Evolutionary conservation across 2,329 filamentous ascomycete species (phyloP).

Genomic region (Curvularia eragrostidis): DNA sequence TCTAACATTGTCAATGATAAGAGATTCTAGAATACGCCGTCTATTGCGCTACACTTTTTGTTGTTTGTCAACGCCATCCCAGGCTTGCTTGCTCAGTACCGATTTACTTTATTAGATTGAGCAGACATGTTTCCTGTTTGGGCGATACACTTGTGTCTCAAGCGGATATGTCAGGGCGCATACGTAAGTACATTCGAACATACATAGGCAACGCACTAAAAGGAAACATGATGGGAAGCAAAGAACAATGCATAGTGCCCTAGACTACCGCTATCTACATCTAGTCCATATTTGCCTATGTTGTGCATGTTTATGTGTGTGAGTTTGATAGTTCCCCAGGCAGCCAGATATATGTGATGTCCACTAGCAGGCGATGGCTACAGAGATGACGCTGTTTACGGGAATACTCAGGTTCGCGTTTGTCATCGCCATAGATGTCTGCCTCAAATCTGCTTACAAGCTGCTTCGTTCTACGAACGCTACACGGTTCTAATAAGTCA

Average conservation of each 20-base stretch:
- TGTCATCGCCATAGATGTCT: not conserved
- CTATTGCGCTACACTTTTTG: not conserved
- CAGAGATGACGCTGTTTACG: not conserved
- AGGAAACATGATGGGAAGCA: not conserved
- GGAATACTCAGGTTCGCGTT: not conserved
- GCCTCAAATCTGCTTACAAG: not conserved
- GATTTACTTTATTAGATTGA: not conserved
- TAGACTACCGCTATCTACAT: not conserved
- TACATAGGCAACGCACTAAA: not conserved
- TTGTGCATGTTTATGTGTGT: not conserved
- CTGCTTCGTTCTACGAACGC: not conserved
- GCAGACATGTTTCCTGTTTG: not conserved
- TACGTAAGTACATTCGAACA: not conserved
- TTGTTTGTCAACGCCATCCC: not conserved
- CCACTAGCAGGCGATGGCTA: not conserved
- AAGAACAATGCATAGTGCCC: not conserved
- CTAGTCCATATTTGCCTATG: too few relatives aligned
- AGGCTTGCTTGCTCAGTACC: not conserved
- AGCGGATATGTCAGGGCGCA: not conserved
- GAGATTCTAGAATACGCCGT: not conserved
- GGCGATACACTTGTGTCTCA: not conserved
- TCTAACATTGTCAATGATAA: not conserved
- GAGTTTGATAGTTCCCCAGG: not conserved
- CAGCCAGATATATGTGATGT: not conserved
- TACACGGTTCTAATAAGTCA: not conserved